phyloP scores from a whole-genome alignment of 345 rosid genomes.

The Pelargonium nanum region DNA sequence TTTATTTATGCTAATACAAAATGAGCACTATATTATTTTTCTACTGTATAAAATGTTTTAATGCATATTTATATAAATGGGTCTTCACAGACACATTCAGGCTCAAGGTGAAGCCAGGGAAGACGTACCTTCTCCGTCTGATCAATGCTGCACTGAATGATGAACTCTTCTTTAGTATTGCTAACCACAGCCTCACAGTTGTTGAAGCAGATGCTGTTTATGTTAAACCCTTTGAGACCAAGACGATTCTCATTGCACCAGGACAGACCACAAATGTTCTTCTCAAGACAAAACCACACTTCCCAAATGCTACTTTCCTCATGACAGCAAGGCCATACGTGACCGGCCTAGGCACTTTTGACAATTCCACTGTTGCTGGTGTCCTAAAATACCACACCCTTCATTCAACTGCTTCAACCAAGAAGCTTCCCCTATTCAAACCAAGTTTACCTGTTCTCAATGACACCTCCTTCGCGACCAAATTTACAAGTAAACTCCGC shows the following conservation, averaged over 20 bases:
- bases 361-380: conserved; percentile 33
- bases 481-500: conserved; percentile 34
- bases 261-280: conserved; percentile 42
- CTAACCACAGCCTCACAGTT: conserved; percentile 36
- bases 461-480: conserved; percentile 42
- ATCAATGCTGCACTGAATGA: conserved; percentile 47
- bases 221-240: conserved; percentile 29
- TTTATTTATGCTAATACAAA: background rate
- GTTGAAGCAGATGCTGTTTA: conserved; percentile 37
- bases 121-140: conserved; percentile 33
- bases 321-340: conserved; percentile 57
- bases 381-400: conserved; percentile 23
- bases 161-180: conserved; percentile 47
- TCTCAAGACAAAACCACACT: conserved; percentile 26
- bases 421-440: conserved; percentile 33
- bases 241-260: conserved; percentile 31
- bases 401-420: conserved; percentile 19
- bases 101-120: conserved; percentile 40
- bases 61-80: background rate
- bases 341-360: conserved; percentile 55
- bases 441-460: conserved; percentile 44
- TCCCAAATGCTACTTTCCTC: conserved; percentile 40
- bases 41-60: too few relatives aligned
- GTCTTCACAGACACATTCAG: conserved; percentile 26
- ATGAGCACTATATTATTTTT: too few relatives aligned